These are phyloP conservation scores for Canavalia gladiata DNA, from an alignment of 306 rosid genomes.

Conservation along the genomic window DNA sequence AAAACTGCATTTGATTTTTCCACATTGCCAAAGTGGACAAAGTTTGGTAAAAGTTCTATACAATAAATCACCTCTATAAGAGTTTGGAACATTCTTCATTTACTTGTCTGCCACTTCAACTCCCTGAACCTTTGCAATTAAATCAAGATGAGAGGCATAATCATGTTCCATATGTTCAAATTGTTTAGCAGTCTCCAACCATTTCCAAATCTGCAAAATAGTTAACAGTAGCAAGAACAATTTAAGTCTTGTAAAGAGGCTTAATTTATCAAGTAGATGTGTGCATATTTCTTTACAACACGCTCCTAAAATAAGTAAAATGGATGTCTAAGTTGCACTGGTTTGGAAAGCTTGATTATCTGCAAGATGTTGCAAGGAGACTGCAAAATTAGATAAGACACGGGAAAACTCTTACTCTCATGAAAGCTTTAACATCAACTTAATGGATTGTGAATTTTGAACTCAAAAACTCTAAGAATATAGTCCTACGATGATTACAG, in stretches of 20 bases:
- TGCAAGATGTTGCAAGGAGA: slow-evolving; percentile 52
- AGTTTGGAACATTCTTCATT: slow-evolving; percentile 4
- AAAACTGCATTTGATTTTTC: background rate
- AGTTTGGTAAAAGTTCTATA: slow-evolving; percentile 14
- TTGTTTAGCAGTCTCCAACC: slow-evolving; percentile 9
- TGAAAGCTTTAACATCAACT: slow-evolving; percentile 53
- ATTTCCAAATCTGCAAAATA: background rate
- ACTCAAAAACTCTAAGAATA: slow-evolving; percentile 88
- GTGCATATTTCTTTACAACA: slow-evolving; percentile 60
- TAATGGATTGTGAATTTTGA: slow-evolving; percentile 94
- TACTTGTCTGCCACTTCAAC: slow-evolving; percentile 23
- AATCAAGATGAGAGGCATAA: background rate
- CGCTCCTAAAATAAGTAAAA: slow-evolving; percentile 53
- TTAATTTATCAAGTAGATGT: slow-evolving; percentile 11
- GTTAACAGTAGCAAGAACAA: background rate
- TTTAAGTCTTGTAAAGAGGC: background rate
- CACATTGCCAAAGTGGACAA: background rate
- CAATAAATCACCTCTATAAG: slow-evolving; percentile 4
- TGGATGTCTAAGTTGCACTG: slow-evolving; percentile 53
- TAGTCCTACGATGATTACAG: slow-evolving; percentile 86
- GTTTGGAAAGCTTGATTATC: slow-evolving; percentile 45
- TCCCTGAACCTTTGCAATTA: slow-evolving; percentile 13
- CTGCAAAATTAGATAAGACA: slow-evolving; percentile 45
- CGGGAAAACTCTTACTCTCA: slow-evolving; percentile 44
- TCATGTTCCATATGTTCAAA: background rate